Evolutionary conservation across 1,284 basidiomycete genomes (phyloP).

Genomic region (Kalmanozyma brasiliensis): DNA sequence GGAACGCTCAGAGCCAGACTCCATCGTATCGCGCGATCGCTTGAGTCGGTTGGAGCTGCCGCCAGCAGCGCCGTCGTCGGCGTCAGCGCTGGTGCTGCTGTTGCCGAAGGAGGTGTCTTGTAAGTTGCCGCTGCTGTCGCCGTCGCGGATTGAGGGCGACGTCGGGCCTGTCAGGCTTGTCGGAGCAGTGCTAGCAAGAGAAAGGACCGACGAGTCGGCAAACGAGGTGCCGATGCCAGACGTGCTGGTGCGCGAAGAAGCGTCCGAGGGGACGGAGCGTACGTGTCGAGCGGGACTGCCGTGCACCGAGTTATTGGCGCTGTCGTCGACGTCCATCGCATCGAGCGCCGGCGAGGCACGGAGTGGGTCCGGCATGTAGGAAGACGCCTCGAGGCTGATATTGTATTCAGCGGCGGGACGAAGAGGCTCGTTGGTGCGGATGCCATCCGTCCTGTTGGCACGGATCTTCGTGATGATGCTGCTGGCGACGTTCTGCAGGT

Average conservation of each 20-base stretch:
- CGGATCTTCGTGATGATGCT: conserved; percentile 62
- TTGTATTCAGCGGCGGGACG: conserved; percentile 30
- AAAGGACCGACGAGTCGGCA: conserved; percentile 55
- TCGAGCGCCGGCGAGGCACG: conserved; percentile 23
- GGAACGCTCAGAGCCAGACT: conserved; percentile 14
- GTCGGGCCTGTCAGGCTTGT: conserved; percentile 46
- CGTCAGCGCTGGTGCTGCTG: conserved; percentile 30
- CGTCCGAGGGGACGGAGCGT: conserved; percentile 42
- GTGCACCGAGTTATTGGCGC: conserved; percentile 24
- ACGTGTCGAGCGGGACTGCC: conserved; percentile 32
- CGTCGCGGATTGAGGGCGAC: conserved; percentile 37
- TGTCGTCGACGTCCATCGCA: conserved; percentile 42
- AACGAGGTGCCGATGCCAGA: conserved; percentile 43
- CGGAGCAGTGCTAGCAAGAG: conserved; percentile 54
- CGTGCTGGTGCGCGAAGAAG: conserved; percentile 48
- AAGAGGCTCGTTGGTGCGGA: conserved; percentile 43
- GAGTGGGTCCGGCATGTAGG: conserved; percentile 17
- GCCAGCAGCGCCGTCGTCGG: conserved; percentile 13
- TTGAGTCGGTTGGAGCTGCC: conserved; percentile 17
- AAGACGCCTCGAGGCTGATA: conserved; percentile 22
- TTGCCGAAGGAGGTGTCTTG: conserved; percentile 44
- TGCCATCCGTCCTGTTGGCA: conserved; percentile 54
- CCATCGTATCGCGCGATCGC: conserved; percentile 37
- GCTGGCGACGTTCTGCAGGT: conserved; percentile 63
- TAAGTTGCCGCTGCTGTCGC: conserved; percentile 38